Evolutionary conservation across 805 yeast species (phyloP), one percentile per base, ranked within the genome.

Genomic region (Ogataea kodamae): DNA sequence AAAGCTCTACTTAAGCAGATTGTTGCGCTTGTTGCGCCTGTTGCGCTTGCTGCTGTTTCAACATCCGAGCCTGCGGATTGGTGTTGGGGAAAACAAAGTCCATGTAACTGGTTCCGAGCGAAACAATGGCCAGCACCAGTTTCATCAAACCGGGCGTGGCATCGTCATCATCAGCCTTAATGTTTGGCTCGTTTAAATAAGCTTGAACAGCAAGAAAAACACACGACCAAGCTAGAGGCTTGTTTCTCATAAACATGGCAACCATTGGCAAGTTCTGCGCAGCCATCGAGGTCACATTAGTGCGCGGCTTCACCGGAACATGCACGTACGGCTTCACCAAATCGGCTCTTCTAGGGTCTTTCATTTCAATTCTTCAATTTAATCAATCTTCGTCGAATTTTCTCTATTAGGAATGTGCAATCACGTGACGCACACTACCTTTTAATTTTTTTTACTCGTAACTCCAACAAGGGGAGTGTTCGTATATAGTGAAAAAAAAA

Each of bases 191-290:
- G 31, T 59, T 69, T 50, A 75, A 60, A 44, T 55, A 74, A 1
- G 70, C 36, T 55, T 75, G 81, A 14, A 74, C 48, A 5, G 78
- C 68, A 42, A 75, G 54, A 49, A 75, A 72, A 16, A 72, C 49
- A 15, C 76, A 55, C 3, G 78, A 61, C 80, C 80, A 75, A 9
- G 78, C 64, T 46, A 75, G 54, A 42, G 74, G 57, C 50, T 71
- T 75, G 54, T 74, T 73, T 48, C 68, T 61, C 68, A 75, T 59
- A 52, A 75, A 74, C 81, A 75, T 75, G 28, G 80, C 80, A 2
- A 75, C 78, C 77, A 75, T 70, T 25, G 81, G 81, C 40, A 75
- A 57, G 28, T 76, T 67, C 48, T 72, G 76, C 5, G 76, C 56
- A 17, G 72, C 61, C 61, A 70, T 62, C 24, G 62, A 58, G 3